Conservation (phyloP, 1,284 basidiomycete species). For the Schizopora paradoxa region DNA sequence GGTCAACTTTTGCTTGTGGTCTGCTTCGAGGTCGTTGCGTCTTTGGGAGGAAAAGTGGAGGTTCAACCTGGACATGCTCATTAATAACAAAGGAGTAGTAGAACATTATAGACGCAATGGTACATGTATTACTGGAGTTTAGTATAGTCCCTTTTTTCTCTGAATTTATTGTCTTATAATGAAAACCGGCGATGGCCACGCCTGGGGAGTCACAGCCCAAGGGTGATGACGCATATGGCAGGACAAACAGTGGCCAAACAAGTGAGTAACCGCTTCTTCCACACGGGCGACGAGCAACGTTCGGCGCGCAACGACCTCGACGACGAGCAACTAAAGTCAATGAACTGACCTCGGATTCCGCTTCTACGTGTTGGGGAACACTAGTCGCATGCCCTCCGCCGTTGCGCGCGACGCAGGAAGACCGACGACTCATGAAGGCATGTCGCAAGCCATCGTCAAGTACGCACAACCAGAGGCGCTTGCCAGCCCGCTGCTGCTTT, state of each 20-base stretch:
- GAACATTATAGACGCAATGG: too few species aligned
- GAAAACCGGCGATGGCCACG: too few species aligned
- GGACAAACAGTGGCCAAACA: neutral
- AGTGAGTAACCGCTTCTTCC: neutral
- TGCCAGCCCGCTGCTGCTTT: conserved; percentile 54
- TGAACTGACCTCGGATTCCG: conserved; percentile 15
- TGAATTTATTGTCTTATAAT: too few species aligned
- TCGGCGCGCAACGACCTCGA: conserved; percentile 2
- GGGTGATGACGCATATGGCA: too few species aligned
- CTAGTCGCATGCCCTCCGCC: conserved; percentile 8
- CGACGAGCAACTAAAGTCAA: conserved; percentile 6
- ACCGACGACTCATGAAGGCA: conserved; percentile 6
- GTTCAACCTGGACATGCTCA: conserved; percentile 6
- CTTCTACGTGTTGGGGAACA: conserved; percentile 7
- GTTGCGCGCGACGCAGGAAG: conserved; percentile 1
- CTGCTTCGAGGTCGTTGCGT: conserved; percentile 61
- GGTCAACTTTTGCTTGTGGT: conserved; percentile 80
- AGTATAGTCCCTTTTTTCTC: too few species aligned
- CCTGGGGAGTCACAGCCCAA: too few species aligned
- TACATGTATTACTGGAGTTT: too few species aligned
- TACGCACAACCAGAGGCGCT: conserved; percentile 24
- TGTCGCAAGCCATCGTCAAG: conserved; percentile 12
- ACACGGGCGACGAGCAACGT: conserved; percentile 12
- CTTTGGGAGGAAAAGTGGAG: conserved; percentile 31
- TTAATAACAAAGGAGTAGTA: neutral